Evolutionary conservation across 495 filamentous ascomycete genomes (phyloP).

Genomic region (Tuber magnatum): DNA sequence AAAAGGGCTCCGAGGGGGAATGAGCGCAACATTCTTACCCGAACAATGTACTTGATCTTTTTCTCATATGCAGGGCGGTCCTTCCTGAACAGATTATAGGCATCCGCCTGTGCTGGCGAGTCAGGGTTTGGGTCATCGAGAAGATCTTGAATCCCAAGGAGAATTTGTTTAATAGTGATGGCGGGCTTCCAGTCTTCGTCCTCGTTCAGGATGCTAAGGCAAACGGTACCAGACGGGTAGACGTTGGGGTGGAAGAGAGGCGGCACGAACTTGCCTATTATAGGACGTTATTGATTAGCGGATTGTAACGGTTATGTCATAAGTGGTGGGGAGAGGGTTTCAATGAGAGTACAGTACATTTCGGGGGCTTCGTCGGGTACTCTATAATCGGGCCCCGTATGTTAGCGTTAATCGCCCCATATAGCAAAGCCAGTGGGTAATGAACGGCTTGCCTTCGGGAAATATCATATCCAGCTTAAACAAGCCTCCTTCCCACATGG

Average conservation of each 20-base stretch:
- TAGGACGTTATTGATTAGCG: constrained; percentile 1
- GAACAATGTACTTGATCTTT: constrained; percentile 74
- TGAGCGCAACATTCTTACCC: constrained; percentile 15
- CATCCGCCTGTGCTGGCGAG: constrained; percentile 92
- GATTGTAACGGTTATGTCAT: background rate
- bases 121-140: constrained; percentile 96
- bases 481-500: constrained; percentile 90
- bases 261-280: constrained; percentile 85
- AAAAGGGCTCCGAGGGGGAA: background rate
- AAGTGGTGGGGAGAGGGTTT: background rate
- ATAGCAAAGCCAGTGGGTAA: constrained; percentile 16
- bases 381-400: constrained; percentile 51
- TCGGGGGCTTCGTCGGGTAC: constrained; percentile 97
- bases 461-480: constrained; percentile 92
- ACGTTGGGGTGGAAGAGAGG: constrained; percentile 98
- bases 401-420: constrained; percentile 9
- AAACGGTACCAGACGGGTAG: constrained; percentile 96
- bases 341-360: constrained; percentile 70
- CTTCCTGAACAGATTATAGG: constrained; percentile 93
- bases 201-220: constrained; percentile 94
- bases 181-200: constrained; percentile 98
- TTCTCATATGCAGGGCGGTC: constrained; percentile 80
- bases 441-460: constrained; percentile 67
- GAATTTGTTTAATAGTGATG: constrained; percentile 95
- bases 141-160: constrained; percentile 90